Evolutionary conservation across 371 early-diverging fungal genomes (phyloP).

Genomic region (Mucor indicus): DNA sequence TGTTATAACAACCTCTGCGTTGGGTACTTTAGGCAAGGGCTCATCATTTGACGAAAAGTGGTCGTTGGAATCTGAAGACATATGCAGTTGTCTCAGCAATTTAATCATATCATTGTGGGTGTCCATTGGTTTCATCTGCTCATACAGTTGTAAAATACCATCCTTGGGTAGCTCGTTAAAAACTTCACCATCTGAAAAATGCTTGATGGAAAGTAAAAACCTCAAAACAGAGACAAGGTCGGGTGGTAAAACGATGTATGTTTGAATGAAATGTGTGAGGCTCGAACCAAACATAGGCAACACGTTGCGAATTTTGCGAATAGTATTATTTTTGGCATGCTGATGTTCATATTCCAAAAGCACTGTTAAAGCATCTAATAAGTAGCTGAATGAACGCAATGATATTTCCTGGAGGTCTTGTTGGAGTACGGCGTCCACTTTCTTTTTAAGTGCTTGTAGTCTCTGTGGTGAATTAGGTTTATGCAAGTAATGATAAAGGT

Average conservation of each 20-base stretch:
- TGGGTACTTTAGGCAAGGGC: constrained; percentile 3
- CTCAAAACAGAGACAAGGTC: constrained; percentile 1
- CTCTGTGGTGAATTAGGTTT: not conserved
- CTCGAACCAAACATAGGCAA: constrained; percentile 2
- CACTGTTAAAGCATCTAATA: constrained; percentile 11
- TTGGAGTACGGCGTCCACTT: constrained; percentile 6
- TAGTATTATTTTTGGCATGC: not conserved
- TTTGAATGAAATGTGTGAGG: not conserved
- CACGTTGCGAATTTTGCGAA: not conserved
- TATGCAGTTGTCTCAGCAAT: not conserved
- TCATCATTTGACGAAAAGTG: not conserved
- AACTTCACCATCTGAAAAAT: not conserved
- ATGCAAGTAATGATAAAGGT: not conserved
- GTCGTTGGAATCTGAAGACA: not conserved
- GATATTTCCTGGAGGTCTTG: constrained; percentile 4
- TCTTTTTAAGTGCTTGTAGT: constrained; percentile 7
- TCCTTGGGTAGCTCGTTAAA: constrained; percentile 1
- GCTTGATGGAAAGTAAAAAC: not conserved
- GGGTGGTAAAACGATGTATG: not conserved
- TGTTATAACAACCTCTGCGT: not conserved
- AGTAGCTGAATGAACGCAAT: constrained; percentile 12
- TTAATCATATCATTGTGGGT: not conserved
- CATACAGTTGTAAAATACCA: not conserved
- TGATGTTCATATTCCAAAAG: constrained; percentile 7
- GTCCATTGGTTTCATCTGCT: not conserved